A percentile compares a stretch with the other conserved stretches of the same genome.
These are phyloP conservation scores for Talaromyces proteolyticus DNA, from an alignment of 495 filamentous ascomycete genomes.

Conservation along the genomic window DNA sequence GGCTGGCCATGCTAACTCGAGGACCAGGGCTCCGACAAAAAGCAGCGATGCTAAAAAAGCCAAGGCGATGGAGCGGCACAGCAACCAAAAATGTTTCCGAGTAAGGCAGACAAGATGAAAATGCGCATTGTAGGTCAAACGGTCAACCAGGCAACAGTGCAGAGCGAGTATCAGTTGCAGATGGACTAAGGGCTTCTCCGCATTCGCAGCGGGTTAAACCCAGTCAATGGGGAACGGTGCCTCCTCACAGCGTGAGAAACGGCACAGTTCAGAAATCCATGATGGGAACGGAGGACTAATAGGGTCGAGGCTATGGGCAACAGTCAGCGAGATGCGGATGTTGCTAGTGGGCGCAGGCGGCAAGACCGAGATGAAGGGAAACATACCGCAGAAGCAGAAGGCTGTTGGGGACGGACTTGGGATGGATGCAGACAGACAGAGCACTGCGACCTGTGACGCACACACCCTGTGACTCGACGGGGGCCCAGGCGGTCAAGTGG, in stretches of 20 bases:
- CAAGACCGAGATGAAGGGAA: conserved; percentile 32
- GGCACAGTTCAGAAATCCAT: conserved; percentile 9
- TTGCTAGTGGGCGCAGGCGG: conserved; percentile 29
- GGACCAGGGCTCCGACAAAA: neutral
- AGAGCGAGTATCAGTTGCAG: conserved; percentile 1
- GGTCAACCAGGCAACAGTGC: conserved; percentile 7
- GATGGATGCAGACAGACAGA: conserved; percentile 5
- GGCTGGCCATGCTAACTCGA: neutral
- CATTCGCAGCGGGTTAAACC: conserved; percentile 26
- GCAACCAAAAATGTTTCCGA: neutral
- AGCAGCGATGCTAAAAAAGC: neutral
- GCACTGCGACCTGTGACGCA: conserved; percentile 24
- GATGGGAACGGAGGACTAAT: conserved; percentile 16
- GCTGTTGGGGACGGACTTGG: neutral
- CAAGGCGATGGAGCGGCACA: neutral
- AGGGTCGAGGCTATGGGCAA: conserved; percentile 12
- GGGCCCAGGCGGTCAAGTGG: neutral
- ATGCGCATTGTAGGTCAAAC: conserved; percentile 4
- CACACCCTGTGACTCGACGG: conserved; percentile 23
- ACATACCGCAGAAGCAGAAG: conserved; percentile 1
- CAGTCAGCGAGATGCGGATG: conserved; percentile 9
- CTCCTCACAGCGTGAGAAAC: conserved; percentile 21
- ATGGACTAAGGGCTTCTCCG: conserved; percentile 33
- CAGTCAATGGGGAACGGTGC: conserved; percentile 19
- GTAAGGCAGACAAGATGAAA: neutral